Base-by-base conservation (phyloP, 192 early-diverging fungal species). In the Mortierella antarctica region DNA sequence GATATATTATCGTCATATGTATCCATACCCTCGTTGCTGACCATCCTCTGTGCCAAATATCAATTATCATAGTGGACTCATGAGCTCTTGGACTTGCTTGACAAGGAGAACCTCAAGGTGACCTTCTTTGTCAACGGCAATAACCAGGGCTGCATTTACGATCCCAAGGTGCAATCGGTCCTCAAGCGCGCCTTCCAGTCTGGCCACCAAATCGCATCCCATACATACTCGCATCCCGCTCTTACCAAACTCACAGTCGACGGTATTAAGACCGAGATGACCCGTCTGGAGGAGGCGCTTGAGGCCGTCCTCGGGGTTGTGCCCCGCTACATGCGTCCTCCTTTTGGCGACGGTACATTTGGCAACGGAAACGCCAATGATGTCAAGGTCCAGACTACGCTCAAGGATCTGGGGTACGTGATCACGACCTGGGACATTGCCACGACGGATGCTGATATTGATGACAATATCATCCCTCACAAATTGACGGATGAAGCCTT, bases 91-190 rank as follows among this genome's bases (percentile, higher is more conserved):
- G 86, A 89, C 65, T 63, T 77, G 1, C 77, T 94, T 6, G 78
- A 88, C 18, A 46, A 78, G 53, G 67, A 75, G 17, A 67, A 85
- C 52, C 68, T 92, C 51, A 92, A 91, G 70, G 92, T 86, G 1
- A 92, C 92, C 3, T 94, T 94, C 77, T 92, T 89, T 70, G 88
- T 94, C 17, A 84, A 88, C 51, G 92, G 92, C 11, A 55, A 78
- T 39, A 77, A 86, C 63, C 74, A 57, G 2, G 54, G 46, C 7
- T 84, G 83, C 53, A 84, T 88, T 42, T 74, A 87, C 55, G 60
- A 82, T 39, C 68, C 85, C 44, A 82, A 85, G 0, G 86, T 78
- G 52, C 74, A 70, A 39, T 60, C 88, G 9, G 58, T 87, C 45
- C 44, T 93, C 50, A 75, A 78, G 50, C 77, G 83, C 17, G 84